Evolutionary conservation across 352 stramenopile genomes (phyloP).

Genomic region (Blastocystis sp.): DNA sequence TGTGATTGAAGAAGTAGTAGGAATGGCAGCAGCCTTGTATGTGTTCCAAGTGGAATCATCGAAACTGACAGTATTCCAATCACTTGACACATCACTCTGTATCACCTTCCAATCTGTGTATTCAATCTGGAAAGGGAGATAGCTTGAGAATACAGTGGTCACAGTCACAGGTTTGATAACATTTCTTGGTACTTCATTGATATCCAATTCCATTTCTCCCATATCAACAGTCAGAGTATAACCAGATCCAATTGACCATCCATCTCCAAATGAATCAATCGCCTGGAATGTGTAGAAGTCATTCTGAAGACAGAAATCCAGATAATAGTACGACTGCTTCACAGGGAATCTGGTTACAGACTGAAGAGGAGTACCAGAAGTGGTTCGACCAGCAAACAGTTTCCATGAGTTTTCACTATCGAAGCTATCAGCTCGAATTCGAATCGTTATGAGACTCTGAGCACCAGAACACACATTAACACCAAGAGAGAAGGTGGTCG

Average conservation of each 20-base stretch:
- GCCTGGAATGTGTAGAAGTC: not conserved
- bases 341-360: not conserved
- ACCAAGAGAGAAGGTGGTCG: not conserved
- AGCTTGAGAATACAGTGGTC: not conserved
- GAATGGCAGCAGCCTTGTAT: not conserved
- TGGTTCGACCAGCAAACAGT: not conserved
- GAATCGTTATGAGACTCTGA: not conserved
- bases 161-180: not conserved
- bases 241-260: not conserved
- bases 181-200: not conserved
- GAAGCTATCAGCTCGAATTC: not conserved
- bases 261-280: not conserved
- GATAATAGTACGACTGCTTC: not conserved
- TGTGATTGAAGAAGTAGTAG: not conserved
- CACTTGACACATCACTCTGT: not conserved
- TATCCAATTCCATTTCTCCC: conserved; percentile 8
- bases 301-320: not conserved
- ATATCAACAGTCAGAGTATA: conserved; percentile 12
- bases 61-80: conserved; percentile 6
- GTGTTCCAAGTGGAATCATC: not conserved
- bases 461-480: not conserved
- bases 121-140: conserved; percentile 32
- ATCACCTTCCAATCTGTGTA: conserved; percentile 4
- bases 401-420: not conserved
- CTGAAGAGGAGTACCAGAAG: not conserved